These are phyloP conservation scores for Clavariopsis aquatica DNA, from an alignment of 495 filamentous ascomycete species.

Conservation along the genomic window DNA sequence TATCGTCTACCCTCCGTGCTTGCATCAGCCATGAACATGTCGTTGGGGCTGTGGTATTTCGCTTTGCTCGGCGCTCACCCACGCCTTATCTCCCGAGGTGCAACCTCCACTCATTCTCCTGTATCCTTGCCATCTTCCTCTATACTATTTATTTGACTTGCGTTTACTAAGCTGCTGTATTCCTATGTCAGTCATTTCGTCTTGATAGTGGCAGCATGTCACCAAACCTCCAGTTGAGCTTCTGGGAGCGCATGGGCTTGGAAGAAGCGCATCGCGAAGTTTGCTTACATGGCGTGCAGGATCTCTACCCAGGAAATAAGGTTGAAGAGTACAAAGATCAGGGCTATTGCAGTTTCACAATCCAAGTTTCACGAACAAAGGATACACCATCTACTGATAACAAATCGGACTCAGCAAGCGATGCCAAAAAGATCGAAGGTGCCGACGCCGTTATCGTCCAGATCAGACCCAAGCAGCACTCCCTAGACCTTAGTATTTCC, in stretches of 20 bases:
- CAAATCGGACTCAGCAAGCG: neutral
- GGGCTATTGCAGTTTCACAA: constrained; percentile 57
- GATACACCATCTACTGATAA: neutral
- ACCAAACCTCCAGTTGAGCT: constrained; percentile 12
- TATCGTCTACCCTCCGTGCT: neutral
- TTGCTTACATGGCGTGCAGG: constrained; percentile 5
- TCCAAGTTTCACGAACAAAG: constrained; percentile 41
- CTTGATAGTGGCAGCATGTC: constrained; percentile 6
- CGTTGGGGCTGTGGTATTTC: neutral
- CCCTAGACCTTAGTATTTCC: constrained; percentile 48
- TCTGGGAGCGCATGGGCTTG: constrained; percentile 23
- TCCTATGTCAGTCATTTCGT: no score
- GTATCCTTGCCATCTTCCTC: neutral
- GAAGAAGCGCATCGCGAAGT: constrained; percentile 5
- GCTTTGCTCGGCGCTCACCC: neutral
- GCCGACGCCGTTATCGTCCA: constrained; percentile 44
- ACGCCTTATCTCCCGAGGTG: constrained; percentile 5
- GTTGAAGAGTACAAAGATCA: constrained; percentile 39
- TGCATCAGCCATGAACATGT: neutral
- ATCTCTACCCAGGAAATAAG: neutral
- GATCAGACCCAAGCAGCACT: constrained; percentile 51
- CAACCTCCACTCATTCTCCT: neutral
- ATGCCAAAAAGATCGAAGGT: neutral
- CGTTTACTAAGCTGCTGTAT: neutral
- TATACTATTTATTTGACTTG: neutral